These are phyloP conservation scores for Backusella morwellensis DNA, from an alignment of 192 early-diverging fungal species.

Conservation along the genomic window DNA sequence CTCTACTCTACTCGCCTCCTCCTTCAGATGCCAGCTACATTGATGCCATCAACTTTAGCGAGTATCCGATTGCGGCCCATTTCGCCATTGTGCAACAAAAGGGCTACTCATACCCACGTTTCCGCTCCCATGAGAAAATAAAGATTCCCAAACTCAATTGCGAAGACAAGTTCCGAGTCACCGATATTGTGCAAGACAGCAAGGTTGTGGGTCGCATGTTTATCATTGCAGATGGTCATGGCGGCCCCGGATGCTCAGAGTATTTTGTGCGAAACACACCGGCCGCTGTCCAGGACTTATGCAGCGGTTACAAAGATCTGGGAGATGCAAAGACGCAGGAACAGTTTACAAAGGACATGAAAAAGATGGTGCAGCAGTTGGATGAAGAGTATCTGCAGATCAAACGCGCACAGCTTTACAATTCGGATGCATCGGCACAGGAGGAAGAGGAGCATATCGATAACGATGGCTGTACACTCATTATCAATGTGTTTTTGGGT, in stretches of 20 bases:
- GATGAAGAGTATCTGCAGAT: conserved; percentile 51
- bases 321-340: conserved; percentile 29
- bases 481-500: conserved; percentile 55
- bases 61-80: conserved; percentile 41
- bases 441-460: conserved; percentile 19
- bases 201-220: conserved; percentile 43
- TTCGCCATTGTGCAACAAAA: conserved; percentile 56
- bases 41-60: conserved; percentile 35
- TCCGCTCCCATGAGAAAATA: conserved; percentile 42
- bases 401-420: conserved; percentile 45
- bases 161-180: conserved; percentile 52
- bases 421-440: not conserved
- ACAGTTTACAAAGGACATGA: conserved; percentile 42
- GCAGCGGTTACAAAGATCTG: conserved; percentile 32
- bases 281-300: conserved; percentile 42
- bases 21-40: conserved; percentile 23
- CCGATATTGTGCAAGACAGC: conserved; percentile 29
- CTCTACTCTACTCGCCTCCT: conserved; percentile 30
- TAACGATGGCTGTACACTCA: conserved; percentile 56
- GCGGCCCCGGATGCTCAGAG: conserved; percentile 51
- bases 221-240: conserved; percentile 58
- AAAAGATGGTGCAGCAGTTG: conserved; percentile 40
- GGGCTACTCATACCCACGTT: conserved; percentile 59
- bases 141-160: conserved; percentile 50
- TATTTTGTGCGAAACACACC: conserved; percentile 51